Conservation (phyloP, 179 eudicot genomes). For the Beta lomatogona region DNA sequence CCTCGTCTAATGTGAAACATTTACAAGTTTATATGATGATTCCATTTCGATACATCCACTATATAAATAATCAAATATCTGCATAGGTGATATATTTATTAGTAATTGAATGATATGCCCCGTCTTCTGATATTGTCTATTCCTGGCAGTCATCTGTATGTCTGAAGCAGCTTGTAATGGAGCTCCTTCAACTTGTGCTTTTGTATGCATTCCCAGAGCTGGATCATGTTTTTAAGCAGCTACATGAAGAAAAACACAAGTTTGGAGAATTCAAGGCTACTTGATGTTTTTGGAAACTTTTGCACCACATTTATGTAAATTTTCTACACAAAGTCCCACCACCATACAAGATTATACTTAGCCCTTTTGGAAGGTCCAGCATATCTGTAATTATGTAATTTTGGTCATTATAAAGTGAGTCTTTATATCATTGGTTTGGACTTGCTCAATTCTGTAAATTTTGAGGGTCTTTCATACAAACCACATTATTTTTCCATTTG, state of each 20-base stretch:
- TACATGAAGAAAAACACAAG: constrained; percentile 66
- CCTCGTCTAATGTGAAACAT: background rate
- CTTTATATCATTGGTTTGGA: constrained; percentile 2
- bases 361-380: background rate
- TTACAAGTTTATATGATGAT: background rate
- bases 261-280: constrained; percentile 60
- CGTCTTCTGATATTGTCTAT: constrained; percentile 12
- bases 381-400: constrained; percentile 9
- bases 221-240: constrained; percentile 59
- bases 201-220: constrained; percentile 85
- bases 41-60: background rate
- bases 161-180: constrained; percentile 75
- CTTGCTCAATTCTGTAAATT: constrained; percentile 18
- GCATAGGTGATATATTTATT: background rate
- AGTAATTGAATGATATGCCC: background rate
- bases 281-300: background rate
- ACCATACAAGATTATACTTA: background rate
- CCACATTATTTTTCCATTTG: constrained; percentile 12
- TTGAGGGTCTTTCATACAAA: constrained; percentile 9
- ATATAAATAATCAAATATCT: background rate
- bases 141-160: constrained; percentile 77
- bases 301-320: background rate
- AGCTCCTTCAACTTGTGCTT: constrained; percentile 81
- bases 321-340: background rate
- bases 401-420: background rate